Evolutionary conservation across 495 filamentous ascomycete species (phyloP).

Genomic region (Aspergillus homomorphus): DNA sequence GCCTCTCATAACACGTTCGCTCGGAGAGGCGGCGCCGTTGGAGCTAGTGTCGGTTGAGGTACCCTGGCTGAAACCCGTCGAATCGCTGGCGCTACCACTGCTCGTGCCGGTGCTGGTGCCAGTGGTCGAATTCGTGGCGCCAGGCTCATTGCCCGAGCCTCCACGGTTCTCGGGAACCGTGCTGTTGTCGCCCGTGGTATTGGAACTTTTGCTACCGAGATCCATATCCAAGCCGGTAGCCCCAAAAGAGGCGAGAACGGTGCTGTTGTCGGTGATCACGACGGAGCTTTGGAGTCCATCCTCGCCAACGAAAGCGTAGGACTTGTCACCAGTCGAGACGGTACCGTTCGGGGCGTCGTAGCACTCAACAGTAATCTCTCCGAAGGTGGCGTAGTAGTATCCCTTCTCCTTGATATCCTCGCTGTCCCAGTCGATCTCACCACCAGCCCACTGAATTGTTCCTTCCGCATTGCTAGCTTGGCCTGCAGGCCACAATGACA

Average conservation of each 20-base stretch:
- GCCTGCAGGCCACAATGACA: constrained; percentile 96
- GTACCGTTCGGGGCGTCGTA: constrained; percentile 68
- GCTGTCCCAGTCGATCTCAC: constrained; percentile 81
- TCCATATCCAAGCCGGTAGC: constrained; percentile 74
- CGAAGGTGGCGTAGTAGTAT: constrained; percentile 85
- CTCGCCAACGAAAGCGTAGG: constrained; percentile 71
- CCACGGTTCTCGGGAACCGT: constrained; percentile 36
- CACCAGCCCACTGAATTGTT: constrained; percentile 90
- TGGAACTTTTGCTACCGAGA: constrained; percentile 30
- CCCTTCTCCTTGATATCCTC: constrained; percentile 75
- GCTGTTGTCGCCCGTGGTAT: constrained; percentile 20
- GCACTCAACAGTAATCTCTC: constrained; percentile 77
- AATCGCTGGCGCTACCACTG: background rate
- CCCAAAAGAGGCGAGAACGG: constrained; percentile 73
- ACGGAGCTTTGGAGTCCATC: constrained; percentile 71
- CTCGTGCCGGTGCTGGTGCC: constrained; percentile 15
- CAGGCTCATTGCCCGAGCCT: constrained; percentile 30
- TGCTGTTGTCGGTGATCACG: constrained; percentile 67
- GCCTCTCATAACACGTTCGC: constrained; percentile 46
- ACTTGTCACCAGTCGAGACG: constrained; percentile 55
- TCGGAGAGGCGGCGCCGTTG: constrained; percentile 37
- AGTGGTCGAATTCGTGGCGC: constrained; percentile 20
- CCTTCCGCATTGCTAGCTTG: constrained; percentile 72
- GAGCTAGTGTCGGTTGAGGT: constrained; percentile 16
- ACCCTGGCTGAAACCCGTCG: constrained; percentile 16